Conservation (phyloP, 2,329 filamentous ascomycete genomes). For the Alternaria brassicicola region DNA sequence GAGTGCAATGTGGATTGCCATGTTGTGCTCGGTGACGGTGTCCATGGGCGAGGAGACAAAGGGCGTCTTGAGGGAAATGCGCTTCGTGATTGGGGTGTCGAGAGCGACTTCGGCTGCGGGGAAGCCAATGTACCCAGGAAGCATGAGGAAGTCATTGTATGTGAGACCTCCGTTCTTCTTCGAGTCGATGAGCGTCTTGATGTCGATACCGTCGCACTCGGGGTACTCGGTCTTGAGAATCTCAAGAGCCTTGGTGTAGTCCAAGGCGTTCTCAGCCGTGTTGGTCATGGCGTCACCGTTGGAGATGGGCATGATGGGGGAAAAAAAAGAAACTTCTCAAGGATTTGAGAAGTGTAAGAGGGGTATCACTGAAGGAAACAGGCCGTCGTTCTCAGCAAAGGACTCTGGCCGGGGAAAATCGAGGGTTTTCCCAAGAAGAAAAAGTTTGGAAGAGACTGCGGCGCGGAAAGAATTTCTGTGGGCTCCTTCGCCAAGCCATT, state of each 20-base stretch:
- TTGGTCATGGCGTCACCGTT: conserved; percentile 66
- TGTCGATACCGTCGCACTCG: conserved; percentile 82
- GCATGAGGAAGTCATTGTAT: conserved; percentile 97
- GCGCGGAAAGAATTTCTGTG: conserved; percentile 34
- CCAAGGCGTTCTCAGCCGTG: conserved; percentile 65
- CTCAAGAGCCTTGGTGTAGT: conserved; percentile 77
- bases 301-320: conserved; percentile 70
- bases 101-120: conserved; percentile 86
- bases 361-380: conserved; percentile 35
- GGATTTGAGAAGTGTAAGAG: conserved; percentile 32
- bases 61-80: conserved; percentile 93
- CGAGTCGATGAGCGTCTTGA: conserved; percentile 87
- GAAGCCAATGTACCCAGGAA: conserved; percentile 98
- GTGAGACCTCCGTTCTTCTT: conserved; percentile 91
- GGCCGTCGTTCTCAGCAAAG: conserved; percentile 40
- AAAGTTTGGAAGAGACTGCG: conserved; percentile 27
- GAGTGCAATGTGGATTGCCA: conserved; percentile 97
- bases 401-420: conserved; percentile 64
- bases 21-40: conserved; percentile 98
- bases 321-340: conserved; percentile 38
- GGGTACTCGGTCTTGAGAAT: conserved; percentile 78
- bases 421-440: conserved; percentile 56
- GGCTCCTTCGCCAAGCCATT: conserved; percentile 13
- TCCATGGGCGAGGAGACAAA: conserved; percentile 99
- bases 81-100: conserved; percentile 92